phyloP scores from a whole-genome alignment of 257 asterid genomes.

The Agastache rugosa region DNA sequence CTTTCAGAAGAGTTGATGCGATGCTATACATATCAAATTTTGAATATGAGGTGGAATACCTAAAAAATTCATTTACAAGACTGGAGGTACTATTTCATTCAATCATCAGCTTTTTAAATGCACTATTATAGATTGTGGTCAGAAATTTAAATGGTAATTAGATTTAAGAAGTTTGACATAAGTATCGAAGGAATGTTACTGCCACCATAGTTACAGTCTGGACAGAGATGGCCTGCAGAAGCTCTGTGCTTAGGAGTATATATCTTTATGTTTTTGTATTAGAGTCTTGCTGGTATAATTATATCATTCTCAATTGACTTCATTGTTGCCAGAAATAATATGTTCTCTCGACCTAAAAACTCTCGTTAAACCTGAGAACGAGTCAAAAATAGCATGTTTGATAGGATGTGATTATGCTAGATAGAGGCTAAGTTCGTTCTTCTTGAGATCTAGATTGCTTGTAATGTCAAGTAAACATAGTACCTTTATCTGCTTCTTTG shows the following conservation, averaged over 20 bases:
- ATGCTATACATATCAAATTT: constrained; percentile 88
- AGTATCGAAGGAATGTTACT: constrained; percentile 15
- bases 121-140: constrained; percentile 11
- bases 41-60: constrained; percentile 90
- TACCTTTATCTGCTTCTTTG: not conserved
- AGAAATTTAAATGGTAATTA: constrained; percentile 1
- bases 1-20: constrained; percentile 89
- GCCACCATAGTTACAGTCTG: constrained; percentile 6
- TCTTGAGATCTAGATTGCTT: not conserved
- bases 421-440: not conserved
- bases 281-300: not conserved
- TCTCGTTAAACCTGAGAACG: not conserved
- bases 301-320: not conserved
- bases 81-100: constrained; percentile 74
- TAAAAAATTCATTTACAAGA: constrained; percentile 82
- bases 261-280: not conserved
- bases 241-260: constrained; percentile 1
- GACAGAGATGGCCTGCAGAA: not conserved
- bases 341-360: not conserved
- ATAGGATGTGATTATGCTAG: constrained; percentile 13
- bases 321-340: not conserved
- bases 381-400: not conserved
- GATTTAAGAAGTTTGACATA: constrained; percentile 13
- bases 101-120: constrained; percentile 29
- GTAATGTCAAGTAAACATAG: not conserved